A percentile compares a stretch with the other conserved stretches of the same genome.
phyloP scores from a whole-genome alignment of 1,284 basidiomycete genomes.

The Peniophora sp. region DNA sequence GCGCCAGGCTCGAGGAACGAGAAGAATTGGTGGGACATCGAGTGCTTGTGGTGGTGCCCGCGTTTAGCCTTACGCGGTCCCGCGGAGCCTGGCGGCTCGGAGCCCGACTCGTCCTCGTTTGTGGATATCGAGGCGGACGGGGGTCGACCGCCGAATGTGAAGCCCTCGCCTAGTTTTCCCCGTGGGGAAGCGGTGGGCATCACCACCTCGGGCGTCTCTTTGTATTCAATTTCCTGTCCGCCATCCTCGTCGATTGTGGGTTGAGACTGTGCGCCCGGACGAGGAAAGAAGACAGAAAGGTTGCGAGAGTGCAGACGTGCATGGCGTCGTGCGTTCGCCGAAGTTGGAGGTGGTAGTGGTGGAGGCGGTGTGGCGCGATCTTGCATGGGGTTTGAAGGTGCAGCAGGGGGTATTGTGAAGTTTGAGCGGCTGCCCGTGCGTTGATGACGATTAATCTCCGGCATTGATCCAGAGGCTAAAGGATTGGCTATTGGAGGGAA shows the following conservation, averaged over 20 bases:
- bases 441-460: conserved; percentile 11
- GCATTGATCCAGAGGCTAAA: background rate
- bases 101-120: conserved; percentile 15
- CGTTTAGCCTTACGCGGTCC: conserved; percentile 40
- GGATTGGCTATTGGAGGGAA: conserved; percentile 27
- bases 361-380: conserved; percentile 13
- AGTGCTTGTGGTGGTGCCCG: conserved; percentile 91
- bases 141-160: conserved; percentile 55
- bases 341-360: conserved; percentile 12
- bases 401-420: conserved; percentile 12
- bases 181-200: conserved; percentile 25
- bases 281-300: conserved; percentile 85
- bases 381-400: conserved; percentile 5
- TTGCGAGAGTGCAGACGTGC: conserved; percentile 83
- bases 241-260: conserved; percentile 64
- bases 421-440: conserved; percentile 7
- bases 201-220: conserved; percentile 32
- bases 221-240: conserved; percentile 42
- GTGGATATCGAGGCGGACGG: conserved; percentile 19
- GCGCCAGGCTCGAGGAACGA: conserved; percentile 32
- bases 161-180: conserved; percentile 43
- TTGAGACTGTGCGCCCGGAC: conserved; percentile 57
- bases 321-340: conserved; percentile 46
- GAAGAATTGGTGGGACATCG: conserved; percentile 90
- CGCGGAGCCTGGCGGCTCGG: conserved; percentile 17